Evolutionary conservation across 305 asterid genomes (phyloP).

Genomic region (Rubia occidens): DNA sequence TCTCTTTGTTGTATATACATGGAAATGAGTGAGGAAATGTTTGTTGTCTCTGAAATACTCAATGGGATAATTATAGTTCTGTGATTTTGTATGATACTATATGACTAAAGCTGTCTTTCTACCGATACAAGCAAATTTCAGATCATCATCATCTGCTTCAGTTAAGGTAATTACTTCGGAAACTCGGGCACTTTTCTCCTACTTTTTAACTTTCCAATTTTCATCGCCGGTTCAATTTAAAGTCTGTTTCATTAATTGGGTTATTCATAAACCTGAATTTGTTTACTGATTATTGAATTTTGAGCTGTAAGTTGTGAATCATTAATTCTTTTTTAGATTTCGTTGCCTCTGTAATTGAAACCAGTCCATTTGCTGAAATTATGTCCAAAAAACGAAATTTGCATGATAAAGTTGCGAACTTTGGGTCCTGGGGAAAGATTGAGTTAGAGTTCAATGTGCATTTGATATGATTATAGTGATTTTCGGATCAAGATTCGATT

Average conservation of each 20-base stretch:
- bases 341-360: not conserved
- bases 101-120: too few relatives aligned
- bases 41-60: not conserved
- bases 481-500: not conserved
- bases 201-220: not conserved
- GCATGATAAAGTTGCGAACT: not conserved
- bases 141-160: too few relatives aligned
- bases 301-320: not conserved
- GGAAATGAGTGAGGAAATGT: not conserved
- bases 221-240: too few relatives aligned
- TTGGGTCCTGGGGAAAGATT: not conserved
- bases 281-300: not conserved
- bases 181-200: not conserved
- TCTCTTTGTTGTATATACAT: not conserved
- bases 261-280: not conserved
- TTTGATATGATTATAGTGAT: not conserved
- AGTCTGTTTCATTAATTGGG: not conserved
- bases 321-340: not conserved
- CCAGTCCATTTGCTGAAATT: not conserved
- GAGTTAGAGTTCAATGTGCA: constrained; percentile 4
- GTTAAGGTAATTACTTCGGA: not conserved
- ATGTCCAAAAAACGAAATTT: not conserved
- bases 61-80: not conserved
- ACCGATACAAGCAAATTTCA: too few relatives aligned
- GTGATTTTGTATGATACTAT: too few relatives aligned